Evolutionary conservation across 768 basidiomycete genomes (phyloP).

Genomic region (Lactarius trivialis): DNA sequence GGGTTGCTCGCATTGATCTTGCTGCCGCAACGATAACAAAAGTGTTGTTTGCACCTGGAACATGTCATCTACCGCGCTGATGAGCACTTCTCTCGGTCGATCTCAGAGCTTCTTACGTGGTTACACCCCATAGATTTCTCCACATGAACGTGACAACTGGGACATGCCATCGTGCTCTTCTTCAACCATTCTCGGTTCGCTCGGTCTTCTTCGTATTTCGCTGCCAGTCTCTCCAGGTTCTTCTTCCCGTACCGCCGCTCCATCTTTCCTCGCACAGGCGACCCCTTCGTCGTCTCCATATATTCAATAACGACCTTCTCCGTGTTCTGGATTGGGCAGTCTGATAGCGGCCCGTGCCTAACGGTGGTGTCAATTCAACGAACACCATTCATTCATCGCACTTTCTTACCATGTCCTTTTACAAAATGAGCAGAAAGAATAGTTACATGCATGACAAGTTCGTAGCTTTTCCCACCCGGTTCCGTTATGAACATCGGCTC

Average conservation of each 20-base stretch:
- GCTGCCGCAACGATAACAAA: slow-evolving; percentile 74
- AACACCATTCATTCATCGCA: neutral
- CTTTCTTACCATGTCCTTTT: slow-evolving; percentile 64
- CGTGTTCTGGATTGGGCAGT: slow-evolving; percentile 63
- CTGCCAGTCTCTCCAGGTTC: slow-evolving; percentile 56
- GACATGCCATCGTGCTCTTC: slow-evolving; percentile 60
- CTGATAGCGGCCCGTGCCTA: slow-evolving; percentile 78
- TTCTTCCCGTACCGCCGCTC: slow-evolving; percentile 59
- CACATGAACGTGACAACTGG: slow-evolving; percentile 65
- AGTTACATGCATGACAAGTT: slow-evolving; percentile 62
- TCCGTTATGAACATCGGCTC: slow-evolving; percentile 41
- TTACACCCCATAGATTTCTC: slow-evolving; percentile 82
- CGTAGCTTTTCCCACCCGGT: slow-evolving; percentile 68
- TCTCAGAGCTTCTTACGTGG: slow-evolving; percentile 46
- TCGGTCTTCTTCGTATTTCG: slow-evolving; percentile 62
- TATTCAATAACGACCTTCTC: slow-evolving; percentile 64
- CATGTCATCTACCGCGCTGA: slow-evolving; percentile 60
- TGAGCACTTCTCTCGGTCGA: neutral
- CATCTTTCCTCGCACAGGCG: slow-evolving; percentile 41
- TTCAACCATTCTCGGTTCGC: slow-evolving; percentile 71
- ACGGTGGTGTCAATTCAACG: neutral
- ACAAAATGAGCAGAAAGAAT: slow-evolving; percentile 81
- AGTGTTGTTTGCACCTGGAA: slow-evolving; percentile 65
- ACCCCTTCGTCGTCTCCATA: slow-evolving; percentile 47
- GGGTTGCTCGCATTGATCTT: slow-evolving; percentile 46